Base-by-base conservation (phyloP, 2,329 filamentous ascomycete genomes). In the Colletotrichum theobromicola region DNA sequence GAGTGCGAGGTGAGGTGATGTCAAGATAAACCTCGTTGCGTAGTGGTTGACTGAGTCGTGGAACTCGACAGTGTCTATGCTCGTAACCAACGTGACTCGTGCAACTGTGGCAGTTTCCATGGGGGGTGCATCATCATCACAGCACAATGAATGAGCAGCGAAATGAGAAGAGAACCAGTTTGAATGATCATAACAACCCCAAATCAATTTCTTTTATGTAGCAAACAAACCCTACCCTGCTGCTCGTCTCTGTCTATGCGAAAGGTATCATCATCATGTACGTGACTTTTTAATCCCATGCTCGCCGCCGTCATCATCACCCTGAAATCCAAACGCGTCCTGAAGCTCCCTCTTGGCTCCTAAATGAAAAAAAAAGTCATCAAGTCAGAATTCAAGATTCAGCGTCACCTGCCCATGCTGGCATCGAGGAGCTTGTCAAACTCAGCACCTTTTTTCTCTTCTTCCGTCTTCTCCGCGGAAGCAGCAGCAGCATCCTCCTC, bases 401-500 rank as follows among this genome's bases (percentile, higher is more conserved):
- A 65, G 8, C 37, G 32, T 67, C 21, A 65, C 68, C 55, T 75
- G 18, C 72, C 63, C 72, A 75, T 75, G 66, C 57, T 76, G 37
- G 75, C 75, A 24, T 76, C 75, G 46, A 76, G 64, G 35, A 75
- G 64, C 61, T 75, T 63, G 60, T 76, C 75, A 53, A 76, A 67
- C 53, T 72, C 70, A 10, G 67, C 75, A n/a, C 74, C 70, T 46
- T 76, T 76, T 67, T 70, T 74, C 10, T 70, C 70, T 68, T 69
- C 68, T 21, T 77, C 67, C 60, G 71, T 67, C 55, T 32, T 18
- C 46, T 71, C 50, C 58, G 57, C 50, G 10, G 66, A 21, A 16
- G 30, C 58, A 34, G 64, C 74, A 7, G 71, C 83, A 2, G 80
- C 74, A 75, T 91, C 89, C 67, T 92, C 87, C 83, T 93, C 93